Evolutionary conservation across 371 early-diverging fungal genomes (phyloP), one percentile per base, ranked within the genome.

Genomic region (Mortierella sp.): DNA sequence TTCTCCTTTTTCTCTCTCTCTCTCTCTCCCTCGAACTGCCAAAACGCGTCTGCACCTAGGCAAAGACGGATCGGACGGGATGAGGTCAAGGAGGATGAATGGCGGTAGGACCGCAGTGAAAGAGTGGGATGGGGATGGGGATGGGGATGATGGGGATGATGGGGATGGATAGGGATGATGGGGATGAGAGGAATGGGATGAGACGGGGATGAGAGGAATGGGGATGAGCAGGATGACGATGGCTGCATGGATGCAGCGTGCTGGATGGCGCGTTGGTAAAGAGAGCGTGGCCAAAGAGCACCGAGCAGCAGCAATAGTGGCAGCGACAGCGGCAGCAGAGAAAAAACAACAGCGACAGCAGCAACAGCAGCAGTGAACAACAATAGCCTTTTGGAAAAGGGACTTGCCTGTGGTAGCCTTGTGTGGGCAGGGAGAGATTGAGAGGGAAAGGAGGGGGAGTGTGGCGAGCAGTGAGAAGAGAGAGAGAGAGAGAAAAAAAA

Each of bases 401-500:
- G 30, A 65, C 62, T 65, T 65, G 59, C 65, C 30, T 57, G 43
- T 53, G 67, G 58, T 50, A 9, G 37, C 37, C 37, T 62, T 62
- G 30, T 53, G 62, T 64, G 58, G 47, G 37, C 44, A 44, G 55
- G 28, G 66, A 44, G 64, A 37, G 51, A 25, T 48, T 30, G 62
- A 18, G 55, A 55, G 21, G 45, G 44, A 25, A 60, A 28, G 25
- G 21, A 47, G 57, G 15, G 28, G 19, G 62, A 46, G 66, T 52
- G 58, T 57, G 56, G 56, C 44, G 53, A 26, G 43, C 15, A 48
- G n/a, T n/a, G n/a, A n/a, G n/a, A n/a, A n/a, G 57, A 60, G 58
- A 58, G 56, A 67, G 68, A 55, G 61, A 46, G 68, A 57, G 37
- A 62, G 55, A 44, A 58, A 68, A 37, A 61, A 56, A 60, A 19